A percentile compares a stretch with the other conserved stretches of the same genome.
These are phyloP conservation scores for Bipolaris gigantea DNA, from an alignment of 2,329 filamentous ascomycete genomes.

Conservation along the genomic window DNA sequence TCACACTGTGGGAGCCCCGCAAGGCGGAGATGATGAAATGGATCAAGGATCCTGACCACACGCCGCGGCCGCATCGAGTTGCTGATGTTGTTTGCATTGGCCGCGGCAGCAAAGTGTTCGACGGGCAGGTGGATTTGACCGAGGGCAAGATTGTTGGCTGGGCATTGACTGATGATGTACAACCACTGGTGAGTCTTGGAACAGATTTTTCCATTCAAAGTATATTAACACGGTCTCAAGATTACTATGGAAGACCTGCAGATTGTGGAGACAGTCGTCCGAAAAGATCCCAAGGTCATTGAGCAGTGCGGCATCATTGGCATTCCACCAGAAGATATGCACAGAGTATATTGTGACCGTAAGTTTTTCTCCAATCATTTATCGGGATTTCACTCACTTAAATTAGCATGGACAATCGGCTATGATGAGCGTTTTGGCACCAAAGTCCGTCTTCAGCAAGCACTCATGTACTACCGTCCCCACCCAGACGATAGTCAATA, in stretches of 20 bases:
- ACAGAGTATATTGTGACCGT: constrained; percentile 94
- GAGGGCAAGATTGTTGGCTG: constrained; percentile 70
- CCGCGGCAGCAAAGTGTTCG: constrained; percentile 75
- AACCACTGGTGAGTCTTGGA: constrained; percentile 67
- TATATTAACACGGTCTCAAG: constrained; percentile 42
- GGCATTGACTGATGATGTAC: constrained; percentile 73
- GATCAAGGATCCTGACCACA: constrained; percentile 66
- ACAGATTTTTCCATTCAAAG: background rate
- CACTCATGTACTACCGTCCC: constrained; percentile 92
- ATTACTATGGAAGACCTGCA: constrained; percentile 92
- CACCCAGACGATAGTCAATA: constrained; percentile 86
- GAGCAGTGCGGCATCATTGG: constrained; percentile 86
- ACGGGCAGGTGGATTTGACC: constrained; percentile 76
- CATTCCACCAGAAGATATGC: constrained; percentile 80
- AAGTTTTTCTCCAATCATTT: constrained; percentile 39
- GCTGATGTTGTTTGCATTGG: constrained; percentile 85
- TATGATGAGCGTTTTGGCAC: constrained; percentile 89
- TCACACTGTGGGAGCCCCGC: constrained; percentile 80
- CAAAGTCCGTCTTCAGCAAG: constrained; percentile 79
- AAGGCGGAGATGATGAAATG: constrained; percentile 83
- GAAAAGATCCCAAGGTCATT: constrained; percentile 82
- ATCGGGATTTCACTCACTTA: constrained; percentile 14
- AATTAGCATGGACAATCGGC: constrained; percentile 82
- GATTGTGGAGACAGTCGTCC: constrained; percentile 73
- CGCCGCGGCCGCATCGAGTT: constrained; percentile 66